A percentile compares a stretch with the other conserved stretches of the same genome.
phyloP scores from a whole-genome alignment of 169 alveolate species.

The Gregarina niphandrodes region DNA sequence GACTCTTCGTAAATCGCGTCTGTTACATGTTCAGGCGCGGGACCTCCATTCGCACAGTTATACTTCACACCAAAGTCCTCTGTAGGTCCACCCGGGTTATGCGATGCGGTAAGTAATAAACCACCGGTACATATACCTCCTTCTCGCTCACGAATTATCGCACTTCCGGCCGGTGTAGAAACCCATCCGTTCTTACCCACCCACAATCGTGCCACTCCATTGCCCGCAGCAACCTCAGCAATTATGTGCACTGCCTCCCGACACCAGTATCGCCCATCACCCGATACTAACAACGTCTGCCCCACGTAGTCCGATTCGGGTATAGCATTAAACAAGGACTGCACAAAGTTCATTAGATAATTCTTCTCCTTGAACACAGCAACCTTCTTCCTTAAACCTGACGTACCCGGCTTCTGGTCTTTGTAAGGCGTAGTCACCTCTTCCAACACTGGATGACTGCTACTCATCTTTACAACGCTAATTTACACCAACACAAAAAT shows the following conservation, averaged over 20 bases:
- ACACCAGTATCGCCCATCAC: slow-evolving; percentile 25
- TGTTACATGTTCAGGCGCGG: slow-evolving; percentile 57
- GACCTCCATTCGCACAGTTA: slow-evolving; percentile 69
- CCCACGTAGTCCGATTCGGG: slow-evolving; percentile 2
- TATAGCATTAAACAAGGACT: slow-evolving; percentile 9
- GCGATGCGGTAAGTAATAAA: slow-evolving; percentile 70
- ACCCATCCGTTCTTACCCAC: slow-evolving; percentile 48
- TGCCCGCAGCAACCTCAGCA: slow-evolving; percentile 17
- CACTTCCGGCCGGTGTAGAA: slow-evolving; percentile 76
- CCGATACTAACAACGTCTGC: slow-evolving; percentile 14
- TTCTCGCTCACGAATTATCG: slow-evolving; percentile 51
- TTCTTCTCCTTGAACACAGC: slow-evolving; percentile 13
- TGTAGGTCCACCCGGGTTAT: slow-evolving; percentile 79
- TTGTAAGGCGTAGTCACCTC: slow-evolving; percentile 14
- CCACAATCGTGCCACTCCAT: slow-evolving; percentile 23
- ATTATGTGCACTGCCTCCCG: slow-evolving; percentile 17
- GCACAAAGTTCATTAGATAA: slow-evolving; percentile 23
- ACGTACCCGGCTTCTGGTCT: slow-evolving; percentile 26
- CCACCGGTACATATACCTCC: slow-evolving; percentile 63
- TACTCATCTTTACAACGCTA: too few species aligned
- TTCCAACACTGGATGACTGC: too few species aligned
- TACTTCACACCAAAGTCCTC: slow-evolving; percentile 77
- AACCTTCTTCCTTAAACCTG: slow-evolving; percentile 25
- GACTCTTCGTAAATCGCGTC: slow-evolving; percentile 37
- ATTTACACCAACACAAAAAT: too few species aligned